phyloP scores from a whole-genome alignment of 192 early-diverging fungal genomes.

The Entomortierella chlamydospora region DNA sequence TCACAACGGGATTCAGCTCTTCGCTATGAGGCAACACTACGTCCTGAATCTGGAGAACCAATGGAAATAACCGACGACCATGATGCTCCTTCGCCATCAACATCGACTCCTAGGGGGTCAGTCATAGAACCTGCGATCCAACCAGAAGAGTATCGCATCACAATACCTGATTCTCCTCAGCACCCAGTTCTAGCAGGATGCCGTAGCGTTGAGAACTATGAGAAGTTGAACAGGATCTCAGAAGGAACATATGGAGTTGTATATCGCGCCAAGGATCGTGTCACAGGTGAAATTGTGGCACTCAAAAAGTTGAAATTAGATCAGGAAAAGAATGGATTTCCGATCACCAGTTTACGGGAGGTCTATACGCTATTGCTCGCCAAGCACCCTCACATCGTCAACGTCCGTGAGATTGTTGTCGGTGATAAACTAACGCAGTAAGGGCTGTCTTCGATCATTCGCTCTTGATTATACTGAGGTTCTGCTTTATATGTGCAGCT shows the following conservation, averaged over 20 bases:
- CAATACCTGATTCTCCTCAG: constrained; percentile 34
- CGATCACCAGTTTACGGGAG: constrained; percentile 82
- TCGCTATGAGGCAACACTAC: neutral
- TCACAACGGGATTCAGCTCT: constrained; percentile 3
- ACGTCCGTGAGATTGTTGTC: constrained; percentile 82
- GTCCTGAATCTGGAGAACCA: neutral
- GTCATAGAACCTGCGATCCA: neutral
- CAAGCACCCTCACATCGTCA: constrained; percentile 88
- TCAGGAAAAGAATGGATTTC: constrained; percentile 78
- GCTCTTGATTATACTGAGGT: neutral
- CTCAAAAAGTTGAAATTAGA: constrained; percentile 69
- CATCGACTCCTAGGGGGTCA: neutral
- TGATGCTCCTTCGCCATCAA: neutral
- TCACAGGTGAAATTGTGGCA: constrained; percentile 78
- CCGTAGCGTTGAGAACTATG: constrained; percentile 86
- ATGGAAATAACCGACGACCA: neutral
- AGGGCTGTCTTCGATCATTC: constrained; percentile 2
- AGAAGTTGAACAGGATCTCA: constrained; percentile 95
- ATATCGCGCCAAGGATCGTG: constrained; percentile 86
- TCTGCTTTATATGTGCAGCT: neutral
- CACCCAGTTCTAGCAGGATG: constrained; percentile 68
- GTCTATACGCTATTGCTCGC: constrained; percentile 78
- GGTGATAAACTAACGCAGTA: constrained; percentile 72
- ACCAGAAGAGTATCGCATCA: constrained; percentile 25
- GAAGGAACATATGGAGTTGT: constrained; percentile 98